Conservation (phyloP, 257 asterid species). For the Nyctanthes arbortristis region DNA sequence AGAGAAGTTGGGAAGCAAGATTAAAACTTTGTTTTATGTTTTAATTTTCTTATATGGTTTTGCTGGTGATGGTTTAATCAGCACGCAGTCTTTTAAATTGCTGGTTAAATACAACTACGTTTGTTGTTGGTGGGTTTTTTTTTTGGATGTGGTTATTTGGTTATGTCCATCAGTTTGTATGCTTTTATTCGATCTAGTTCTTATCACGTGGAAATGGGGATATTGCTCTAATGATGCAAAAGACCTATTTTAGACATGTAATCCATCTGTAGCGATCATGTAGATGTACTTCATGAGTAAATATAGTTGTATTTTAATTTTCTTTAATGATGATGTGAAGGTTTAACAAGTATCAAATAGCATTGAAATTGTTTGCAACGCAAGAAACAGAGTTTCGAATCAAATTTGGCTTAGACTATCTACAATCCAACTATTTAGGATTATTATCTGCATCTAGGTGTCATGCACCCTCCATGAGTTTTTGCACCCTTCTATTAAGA, state of each 20-base stretch:
- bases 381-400: background rate
- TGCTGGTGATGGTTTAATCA: conserved; percentile 22
- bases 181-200: conserved; percentile 13
- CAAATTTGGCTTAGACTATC: background rate
- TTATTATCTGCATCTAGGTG: background rate
- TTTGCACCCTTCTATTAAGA: background rate
- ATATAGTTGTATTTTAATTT: too few relatives aligned
- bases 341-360: background rate
- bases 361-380: background rate
- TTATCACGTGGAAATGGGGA: background rate
- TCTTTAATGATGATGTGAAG: background rate
- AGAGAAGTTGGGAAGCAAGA: conserved; percentile 1
- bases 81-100: background rate
- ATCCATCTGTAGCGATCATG: background rate
- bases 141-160: conserved; percentile 5
- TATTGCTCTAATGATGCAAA: too few relatives aligned
- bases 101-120: background rate
- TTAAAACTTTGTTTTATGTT: background rate
- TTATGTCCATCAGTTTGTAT: conserved; percentile 20
- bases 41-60: background rate
- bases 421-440: background rate
- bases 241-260: too few relatives aligned
- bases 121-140: conserved; percentile 10
- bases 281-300: background rate
- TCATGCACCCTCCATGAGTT: background rate